phyloP scores from a whole-genome alignment of 495 filamentous ascomycete genomes.

The Jackrogersella multiformis region DNA sequence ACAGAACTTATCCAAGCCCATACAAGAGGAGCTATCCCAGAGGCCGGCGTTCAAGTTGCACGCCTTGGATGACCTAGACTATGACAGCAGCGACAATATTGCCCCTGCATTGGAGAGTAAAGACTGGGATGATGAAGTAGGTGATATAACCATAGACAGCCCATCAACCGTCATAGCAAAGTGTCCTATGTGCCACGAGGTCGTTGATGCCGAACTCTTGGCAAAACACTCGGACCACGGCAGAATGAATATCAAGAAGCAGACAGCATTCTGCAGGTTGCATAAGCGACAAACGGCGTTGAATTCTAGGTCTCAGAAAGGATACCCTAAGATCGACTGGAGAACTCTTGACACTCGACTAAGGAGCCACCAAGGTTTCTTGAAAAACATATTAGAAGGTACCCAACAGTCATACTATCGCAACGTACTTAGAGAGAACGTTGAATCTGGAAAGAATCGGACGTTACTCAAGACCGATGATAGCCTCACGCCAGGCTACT shows the following conservation, averaged over 20 bases:
- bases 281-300: conserved; percentile 70
- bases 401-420: conserved; percentile 68
- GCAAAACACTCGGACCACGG: conserved; percentile 56
- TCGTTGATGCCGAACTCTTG: conserved; percentile 64
- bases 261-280: conserved; percentile 73
- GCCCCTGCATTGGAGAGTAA: conserved; percentile 20
- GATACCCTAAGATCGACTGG: conserved; percentile 88
- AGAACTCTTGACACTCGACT: conserved; percentile 70
- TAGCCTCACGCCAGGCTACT: conserved; percentile 76
- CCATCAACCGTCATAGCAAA: conserved; percentile 19
- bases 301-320: conserved; percentile 66
- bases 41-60: conserved; percentile 40
- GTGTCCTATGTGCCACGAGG: conserved; percentile 76
- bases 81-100: conserved; percentile 32
- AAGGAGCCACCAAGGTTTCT: conserved; percentile 58
- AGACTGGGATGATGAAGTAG: conserved; percentile 31
- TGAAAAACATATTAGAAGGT: conserved; percentile 69
- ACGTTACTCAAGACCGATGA: conserved; percentile 65
- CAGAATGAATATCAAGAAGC: conserved; percentile 67
- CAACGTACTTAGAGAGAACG: conserved; percentile 63
- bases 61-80: conserved; percentile 36
- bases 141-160: conserved; percentile 18
- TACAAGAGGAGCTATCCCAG: conserved; percentile 23
- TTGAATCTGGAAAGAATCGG: conserved; percentile 69
- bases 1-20: conserved; percentile 10